Evolutionary conservation across 2,329 filamentous ascomycete genomes (phyloP).

Genomic region (Calonectria pteridis): DNA sequence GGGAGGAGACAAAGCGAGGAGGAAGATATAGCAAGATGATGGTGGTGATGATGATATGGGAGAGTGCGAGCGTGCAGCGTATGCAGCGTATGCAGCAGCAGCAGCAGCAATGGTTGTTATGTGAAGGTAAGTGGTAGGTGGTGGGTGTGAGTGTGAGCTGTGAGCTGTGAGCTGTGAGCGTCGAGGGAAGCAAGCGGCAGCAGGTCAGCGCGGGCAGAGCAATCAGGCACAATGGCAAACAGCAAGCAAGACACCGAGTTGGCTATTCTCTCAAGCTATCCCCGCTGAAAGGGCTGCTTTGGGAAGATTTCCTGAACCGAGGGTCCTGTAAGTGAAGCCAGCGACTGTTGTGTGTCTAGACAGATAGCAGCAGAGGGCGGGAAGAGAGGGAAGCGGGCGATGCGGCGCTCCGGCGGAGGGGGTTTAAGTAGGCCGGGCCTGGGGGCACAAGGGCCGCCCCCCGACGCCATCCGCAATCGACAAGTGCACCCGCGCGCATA

Average conservation of each 20-base stretch:
- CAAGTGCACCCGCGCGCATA: constrained; percentile 27
- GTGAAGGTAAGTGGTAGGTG: neutral
- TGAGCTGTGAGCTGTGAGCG: neutral
- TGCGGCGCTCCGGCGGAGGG: constrained; percentile 26
- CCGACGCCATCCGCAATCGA: neutral
- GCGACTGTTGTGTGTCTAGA: constrained; percentile 35
- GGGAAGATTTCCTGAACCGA: constrained; percentile 41
- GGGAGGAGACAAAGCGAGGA: constrained; percentile 19
- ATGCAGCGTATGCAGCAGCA: neutral
- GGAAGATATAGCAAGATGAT: neutral
- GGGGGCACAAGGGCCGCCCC: neutral
- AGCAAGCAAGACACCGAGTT: constrained; percentile 42
- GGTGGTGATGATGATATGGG: neutral
- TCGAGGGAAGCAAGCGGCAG: constrained; percentile 17
- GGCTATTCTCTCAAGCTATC: constrained; percentile 43
- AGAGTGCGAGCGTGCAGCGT: neutral
- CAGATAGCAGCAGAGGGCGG: constrained; percentile 18
- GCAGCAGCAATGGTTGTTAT: neutral
- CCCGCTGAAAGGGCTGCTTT: constrained; percentile 33
- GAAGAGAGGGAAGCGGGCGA: constrained; percentile 13
- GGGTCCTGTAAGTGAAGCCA: constrained; percentile 39
- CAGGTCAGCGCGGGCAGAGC: constrained; percentile 25
- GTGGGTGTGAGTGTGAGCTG: neutral
- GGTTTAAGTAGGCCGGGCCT: constrained; percentile 33
- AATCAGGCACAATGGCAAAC: constrained; percentile 37